A percentile compares a stretch with the other conserved stretches of the same genome.
These are phyloP conservation scores for Haplosporangium sp. DNA, from an alignment of 371 early-diverging fungal genomes.

Conservation along the genomic window DNA sequence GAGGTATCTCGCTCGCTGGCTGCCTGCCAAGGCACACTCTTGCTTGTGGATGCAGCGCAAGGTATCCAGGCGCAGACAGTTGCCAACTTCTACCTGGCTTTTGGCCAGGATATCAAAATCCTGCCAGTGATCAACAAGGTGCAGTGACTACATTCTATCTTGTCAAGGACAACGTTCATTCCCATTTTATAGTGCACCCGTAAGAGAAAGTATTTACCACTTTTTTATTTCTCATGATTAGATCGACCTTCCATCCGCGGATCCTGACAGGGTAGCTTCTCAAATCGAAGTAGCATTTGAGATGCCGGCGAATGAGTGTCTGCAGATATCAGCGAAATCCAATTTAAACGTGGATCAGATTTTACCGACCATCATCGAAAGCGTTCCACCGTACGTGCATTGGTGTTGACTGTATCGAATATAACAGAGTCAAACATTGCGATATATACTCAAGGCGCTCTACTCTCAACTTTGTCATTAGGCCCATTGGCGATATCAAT, in stretches of 20 bases:
- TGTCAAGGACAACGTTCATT: too few relatives aligned
- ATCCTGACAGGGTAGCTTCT: constrained; percentile 76
- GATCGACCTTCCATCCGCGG: constrained; percentile 93
- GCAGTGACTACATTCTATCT: background rate
- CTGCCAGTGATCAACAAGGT: constrained; percentile 96
- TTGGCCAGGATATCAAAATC: constrained; percentile 85
- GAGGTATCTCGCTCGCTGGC: constrained; percentile 93
- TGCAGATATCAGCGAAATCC: constrained; percentile 90
- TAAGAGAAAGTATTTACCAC: background rate
- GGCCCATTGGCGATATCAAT: constrained; percentile 67
- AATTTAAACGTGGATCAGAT: constrained; percentile 83
- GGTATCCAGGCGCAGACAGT: constrained; percentile 97
- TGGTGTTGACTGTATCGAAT: background rate
- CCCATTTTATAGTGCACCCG: background rate
- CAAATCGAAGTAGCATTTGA: constrained; percentile 94
- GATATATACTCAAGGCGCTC: background rate
- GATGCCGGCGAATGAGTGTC: constrained; percentile 68
- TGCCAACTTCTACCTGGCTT: constrained; percentile 96
- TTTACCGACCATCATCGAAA: constrained; percentile 81
- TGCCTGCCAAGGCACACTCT: constrained; percentile 90
- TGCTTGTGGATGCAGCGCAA: constrained; percentile 92
- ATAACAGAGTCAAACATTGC: background rate
- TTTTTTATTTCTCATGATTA: constrained; percentile 16
- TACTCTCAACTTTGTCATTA: constrained; percentile 14
- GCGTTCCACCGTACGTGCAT: constrained; percentile 73